Base-by-base conservation (phyloP, 2,329 filamentous ascomycete species). In the Aspergillus proliferans region DNA sequence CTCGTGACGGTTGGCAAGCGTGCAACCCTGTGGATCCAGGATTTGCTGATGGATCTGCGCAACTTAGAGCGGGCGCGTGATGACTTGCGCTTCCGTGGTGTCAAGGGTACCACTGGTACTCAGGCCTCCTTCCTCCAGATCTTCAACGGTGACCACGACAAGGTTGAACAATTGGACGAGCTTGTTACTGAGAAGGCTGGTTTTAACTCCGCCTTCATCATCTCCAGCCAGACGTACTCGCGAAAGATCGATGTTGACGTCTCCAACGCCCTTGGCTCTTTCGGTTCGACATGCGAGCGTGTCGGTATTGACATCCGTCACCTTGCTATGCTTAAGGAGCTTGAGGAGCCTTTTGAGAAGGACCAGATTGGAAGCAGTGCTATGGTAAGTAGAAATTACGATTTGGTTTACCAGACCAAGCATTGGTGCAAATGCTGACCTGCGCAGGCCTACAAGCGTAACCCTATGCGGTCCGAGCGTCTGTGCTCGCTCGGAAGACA, bases 281-380 rank as follows among this genome's bases (percentile, higher is more conserved):
- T 95, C 46, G 90, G 87, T 21, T 79, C 88, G n/a, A 88, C 88
- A 0, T 87, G 83, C 45, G 80, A 88, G 63, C 82, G 85, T 51
- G 91, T 94, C 52, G 80, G 82, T 44, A 78, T 79, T 43, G 87
- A 92, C 60, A 86, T 93, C 56, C 78, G 87, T 44, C 84, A 88
- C 63, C 74, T 92, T 43, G 85, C 85, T 5, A 76, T 79, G 61
- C 79, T 83, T 71, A 94, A 95, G 76, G 88, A 94, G 69, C 75
- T 93, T 50, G 90, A 94, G 64, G 87, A 91, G 74, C 88, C 87
- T 0, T 88, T 89, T 59, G 87, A 91, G 72, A 83, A 82, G 60
- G 80, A 83, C 56, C 88, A 94, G 71, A 89, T 91, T 57, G 87
- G 85, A 24, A 81, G 76, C 41, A 80, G 75, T 43, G 83, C 83